Evolutionary conservation across 495 filamentous ascomycete genomes (phyloP), one percentile per base, ranked within the genome.

Genomic region (Rhizodiscina lignyota): DNA sequence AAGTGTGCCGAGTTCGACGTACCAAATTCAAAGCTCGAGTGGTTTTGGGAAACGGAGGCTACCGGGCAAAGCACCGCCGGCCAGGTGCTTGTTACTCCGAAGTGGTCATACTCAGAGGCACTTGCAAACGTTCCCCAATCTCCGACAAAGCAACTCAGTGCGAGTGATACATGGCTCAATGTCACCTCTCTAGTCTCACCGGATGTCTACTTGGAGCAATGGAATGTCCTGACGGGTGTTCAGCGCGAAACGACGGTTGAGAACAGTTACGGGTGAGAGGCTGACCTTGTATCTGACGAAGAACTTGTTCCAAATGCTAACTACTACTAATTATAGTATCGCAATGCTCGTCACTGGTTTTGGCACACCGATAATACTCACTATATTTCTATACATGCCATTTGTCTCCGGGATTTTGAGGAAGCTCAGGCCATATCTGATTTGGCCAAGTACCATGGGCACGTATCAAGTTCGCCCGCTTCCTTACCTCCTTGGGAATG

Each of bases 391-490:
- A 17, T 50, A 44, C 24, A 8, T 58, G 12, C 57, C 56, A 0
- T 56, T 48, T 19, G 38, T 44, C 32, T 37, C 26, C 2, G 22
- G 10, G 16, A 1, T 47, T 5, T 10, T 42, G 19, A 38, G 45
- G 5, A 13, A 45, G 39, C 42, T 54, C 35, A 51, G 47, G 12
- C 44, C 49, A 11, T 50, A 50, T 38, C 24, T 60, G 28, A 37
- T 58, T 17, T 56, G 48, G 32, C 58, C 58, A 5, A 42, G 48
- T 21, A 11, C 54, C 17, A 45, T 61, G 29, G 58, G 58, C 4
- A 47, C 47, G 4, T 60, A 54, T 31, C 33, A 50, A 12, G 39
- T 44, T 32, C 40, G 42, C 18, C 28, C 47, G 24, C 45, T 51
- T 15, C 45, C 44, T 29, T 53, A 27, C 21, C 18, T 43, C 1